Evolutionary conservation across 306 rosid genomes (phyloP), one percentile per base, ranked within the genome.

Genomic region (Ormosia semicastrata): DNA sequence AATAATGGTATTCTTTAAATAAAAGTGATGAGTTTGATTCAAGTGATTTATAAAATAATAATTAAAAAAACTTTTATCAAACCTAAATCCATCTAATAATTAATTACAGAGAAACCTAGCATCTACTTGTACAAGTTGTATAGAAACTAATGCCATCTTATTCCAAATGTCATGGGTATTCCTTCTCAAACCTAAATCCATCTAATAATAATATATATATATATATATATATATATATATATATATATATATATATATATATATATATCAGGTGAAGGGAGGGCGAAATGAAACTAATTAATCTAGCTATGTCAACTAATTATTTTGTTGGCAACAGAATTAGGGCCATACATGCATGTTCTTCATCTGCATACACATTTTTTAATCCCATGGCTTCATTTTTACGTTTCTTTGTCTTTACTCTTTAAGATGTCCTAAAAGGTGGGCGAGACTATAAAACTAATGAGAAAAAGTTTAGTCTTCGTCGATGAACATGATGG

Each of bases 341-440:
- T 40, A 52, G 63, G 17, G 18, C 29, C 62, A 71, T 62, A 32
- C 6, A 79, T 70, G 66, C 66, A 71, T 70, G 60, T 63, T 59
- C 5, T 56, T 39, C 14, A 12, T 41, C 0, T 15, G 65, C 7
- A 11, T 13, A 41, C 17, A 56, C 66, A 66, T 57, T 40, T 47
- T 9, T 71, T 36, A 62, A 57, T 77, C 65, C 47, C 64, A 57
- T 58, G 81, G 56, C 87, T 87, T 87, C 13, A 72, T 33, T 15
- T 83, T 84, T 83, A 87, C 83, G 89, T 87, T 84, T 76, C 89
- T 81, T 80, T 71, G 78, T 83, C 72, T 83, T 76, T 75, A 83
- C 89, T 80, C 87, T 71, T 86, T 39, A 17, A 17, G 8, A 53
- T 83, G 85, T 80, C 67, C 76, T 72, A 76, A 87, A 87, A 87